Evolutionary conservation across 768 basidiomycete genomes (phyloP).

Genomic region (Crepidotus variabilis): DNA sequence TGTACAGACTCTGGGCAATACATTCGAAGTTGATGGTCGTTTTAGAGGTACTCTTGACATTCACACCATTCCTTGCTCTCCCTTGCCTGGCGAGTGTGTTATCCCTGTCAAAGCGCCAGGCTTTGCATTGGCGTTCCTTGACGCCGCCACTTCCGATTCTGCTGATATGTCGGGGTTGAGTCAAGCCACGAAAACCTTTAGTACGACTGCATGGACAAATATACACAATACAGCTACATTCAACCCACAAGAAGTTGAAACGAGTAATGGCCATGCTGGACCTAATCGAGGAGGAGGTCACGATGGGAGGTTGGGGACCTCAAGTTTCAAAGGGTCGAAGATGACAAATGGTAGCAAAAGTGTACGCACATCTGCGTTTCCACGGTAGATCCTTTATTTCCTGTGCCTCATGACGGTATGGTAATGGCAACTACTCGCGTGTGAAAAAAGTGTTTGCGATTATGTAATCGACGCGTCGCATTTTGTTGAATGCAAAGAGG

Average conservation of each 20-base stretch:
- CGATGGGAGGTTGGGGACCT: too few species aligned
- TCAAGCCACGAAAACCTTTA: slow-evolving; percentile 37
- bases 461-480: too few species aligned
- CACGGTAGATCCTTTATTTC: too few species aligned
- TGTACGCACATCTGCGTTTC: too few species aligned
- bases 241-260: slow-evolving; percentile 50
- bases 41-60: slow-evolving; percentile 47
- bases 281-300: too few species aligned
- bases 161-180: slow-evolving; percentile 26
- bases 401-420: too few species aligned
- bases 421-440: too few species aligned
- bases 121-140: slow-evolving; percentile 69
- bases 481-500: slow-evolving; percentile 12
- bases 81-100: slow-evolving; percentile 34
- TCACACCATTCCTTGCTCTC: slow-evolving; percentile 51
- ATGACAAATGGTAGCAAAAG: too few species aligned
- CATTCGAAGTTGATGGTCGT: slow-evolving; percentile 64
- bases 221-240: slow-evolving; percentile 50
- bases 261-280: slow-evolving; percentile 51
- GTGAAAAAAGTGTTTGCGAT: too few species aligned
- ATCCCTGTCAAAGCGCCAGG: slow-evolving; percentile 67
- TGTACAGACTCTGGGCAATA: slow-evolving; percentile 56
- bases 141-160: slow-evolving; percentile 6
- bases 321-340: too few species aligned
- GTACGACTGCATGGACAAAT: slow-evolving; percentile 50